Evolutionary conservation across 2,329 filamentous ascomycete genomes (phyloP).

Genomic region (Colletotrichum gigasporum): DNA sequence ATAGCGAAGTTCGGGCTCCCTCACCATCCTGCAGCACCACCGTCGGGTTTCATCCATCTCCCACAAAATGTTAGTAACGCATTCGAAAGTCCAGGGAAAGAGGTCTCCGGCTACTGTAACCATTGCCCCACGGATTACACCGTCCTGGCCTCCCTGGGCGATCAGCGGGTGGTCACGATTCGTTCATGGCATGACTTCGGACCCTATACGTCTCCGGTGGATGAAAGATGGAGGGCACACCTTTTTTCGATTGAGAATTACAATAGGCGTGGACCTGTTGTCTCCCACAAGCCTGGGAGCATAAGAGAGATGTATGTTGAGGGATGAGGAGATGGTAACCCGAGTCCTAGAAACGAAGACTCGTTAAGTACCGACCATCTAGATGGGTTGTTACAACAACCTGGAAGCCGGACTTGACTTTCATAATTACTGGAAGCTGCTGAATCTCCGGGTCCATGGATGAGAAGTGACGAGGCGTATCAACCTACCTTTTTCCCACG

Average conservation of each 20-base stretch:
- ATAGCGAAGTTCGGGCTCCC: too few relatives aligned
- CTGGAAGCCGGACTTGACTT: too few relatives aligned
- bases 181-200: not conserved
- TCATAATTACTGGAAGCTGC: too few relatives aligned
- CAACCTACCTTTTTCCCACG: too few relatives aligned
- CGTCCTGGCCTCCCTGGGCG: not conserved
- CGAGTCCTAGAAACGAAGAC: too few relatives aligned
- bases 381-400: too few relatives aligned
- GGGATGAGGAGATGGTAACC: not conserved
- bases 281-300: not conserved
- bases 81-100: not conserved
- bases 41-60: not conserved
- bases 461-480: too few relatives aligned
- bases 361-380: too few relatives aligned
- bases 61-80: not conserved
- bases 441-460: too few relatives aligned
- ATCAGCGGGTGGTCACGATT: not conserved
- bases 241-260: not conserved
- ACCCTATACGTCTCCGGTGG: not conserved
- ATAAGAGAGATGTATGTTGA: not conserved
- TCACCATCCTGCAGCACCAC: not conserved
- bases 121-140: not conserved
- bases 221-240: not conserved
- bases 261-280: not conserved
- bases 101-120: not conserved